Percentiles rank a stretch among this genome's conserved stretches.
Conservation (phyloP, 805 yeast species). For the Ogataea corticis region DNA sequence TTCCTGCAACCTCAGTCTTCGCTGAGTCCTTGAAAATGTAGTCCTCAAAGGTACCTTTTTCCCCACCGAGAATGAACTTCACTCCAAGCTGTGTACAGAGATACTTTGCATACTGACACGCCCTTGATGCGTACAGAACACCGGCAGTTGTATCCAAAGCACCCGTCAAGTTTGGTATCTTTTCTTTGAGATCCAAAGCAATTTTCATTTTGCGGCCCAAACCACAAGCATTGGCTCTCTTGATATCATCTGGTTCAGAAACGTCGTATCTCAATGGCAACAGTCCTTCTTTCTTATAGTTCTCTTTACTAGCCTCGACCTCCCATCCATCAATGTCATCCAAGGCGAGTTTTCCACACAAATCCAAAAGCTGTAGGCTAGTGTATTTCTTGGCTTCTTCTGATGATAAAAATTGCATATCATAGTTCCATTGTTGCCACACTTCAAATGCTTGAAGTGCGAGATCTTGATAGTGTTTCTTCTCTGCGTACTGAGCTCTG, state of each 20-base stretch:
- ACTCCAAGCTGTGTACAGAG: slow-evolving; percentile 34
- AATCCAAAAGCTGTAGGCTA: slow-evolving; percentile 27
- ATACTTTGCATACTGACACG: slow-evolving; percentile 33
- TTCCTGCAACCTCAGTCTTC: slow-evolving; percentile 29
- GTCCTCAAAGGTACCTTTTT: slow-evolving; percentile 30
- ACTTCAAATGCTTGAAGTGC: slow-evolving; percentile 30
- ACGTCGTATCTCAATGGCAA: slow-evolving; percentile 33
- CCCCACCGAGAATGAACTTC: slow-evolving; percentile 34
- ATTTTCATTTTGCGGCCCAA: slow-evolving; percentile 26
- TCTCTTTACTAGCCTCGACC: slow-evolving; percentile 25
- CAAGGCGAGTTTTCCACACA: slow-evolving; percentile 32
- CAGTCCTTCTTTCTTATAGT: slow-evolving; percentile 30
- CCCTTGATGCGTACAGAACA: slow-evolving; percentile 37
- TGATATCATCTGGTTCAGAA: slow-evolving; percentile 30
- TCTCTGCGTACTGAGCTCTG: slow-evolving; percentile 40
- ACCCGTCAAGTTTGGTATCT: slow-evolving; percentile 22
- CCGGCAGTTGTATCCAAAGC: slow-evolving; percentile 36
- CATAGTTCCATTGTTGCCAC: slow-evolving; percentile 30
- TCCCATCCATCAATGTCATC: slow-evolving; percentile 31
- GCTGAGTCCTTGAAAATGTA: slow-evolving; percentile 19
- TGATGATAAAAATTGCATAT: slow-evolving; percentile 22
- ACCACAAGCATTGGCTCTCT: slow-evolving; percentile 35
- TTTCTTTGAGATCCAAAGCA: slow-evolving; percentile 19
- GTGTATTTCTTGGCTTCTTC: slow-evolving; percentile 28
- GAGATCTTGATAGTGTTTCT: slow-evolving; percentile 35